Conservation (phyloP, 495 filamentous ascomycete species). For the Aeminium ludgeri region DNA sequence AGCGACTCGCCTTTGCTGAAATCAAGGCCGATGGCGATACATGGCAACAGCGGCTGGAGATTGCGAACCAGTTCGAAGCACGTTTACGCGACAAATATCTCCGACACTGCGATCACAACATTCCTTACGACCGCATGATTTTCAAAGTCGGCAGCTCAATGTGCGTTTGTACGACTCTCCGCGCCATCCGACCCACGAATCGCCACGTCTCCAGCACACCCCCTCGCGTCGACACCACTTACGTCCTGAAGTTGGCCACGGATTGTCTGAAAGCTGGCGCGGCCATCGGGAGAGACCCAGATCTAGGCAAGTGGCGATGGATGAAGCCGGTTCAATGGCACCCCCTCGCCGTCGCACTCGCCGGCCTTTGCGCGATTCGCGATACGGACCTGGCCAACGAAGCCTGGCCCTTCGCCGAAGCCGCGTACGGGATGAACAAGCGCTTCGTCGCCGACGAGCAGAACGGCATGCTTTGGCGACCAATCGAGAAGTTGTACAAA, state of each 20-base stretch:
- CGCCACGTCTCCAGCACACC: slow-evolving; percentile 6
- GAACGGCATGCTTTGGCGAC: slow-evolving; percentile 15
- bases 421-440: slow-evolving; percentile 4
- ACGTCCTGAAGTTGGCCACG: slow-evolving; percentile 8
- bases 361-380: slow-evolving; percentile 12
- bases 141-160: slow-evolving; percentile 2
- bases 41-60: slow-evolving; percentile 11
- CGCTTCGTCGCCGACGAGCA: slow-evolving; percentile 7
- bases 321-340: slow-evolving; percentile 16
- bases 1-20: slow-evolving; percentile 3
- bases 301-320: slow-evolving; percentile 7
- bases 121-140: slow-evolving; percentile 10
- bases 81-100: slow-evolving; percentile 5
- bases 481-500: slow-evolving; percentile 15
- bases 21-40: slow-evolving; percentile 2
- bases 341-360: slow-evolving; percentile 10
- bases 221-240: slow-evolving; percentile 12
- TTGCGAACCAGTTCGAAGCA: slow-evolving; percentile 2
- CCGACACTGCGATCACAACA: slow-evolving; percentile 5
- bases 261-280: slow-evolving; percentile 4
- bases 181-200: slow-evolving; percentile 11
- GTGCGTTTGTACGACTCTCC: slow-evolving; percentile 2
- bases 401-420: slow-evolving; percentile 10
- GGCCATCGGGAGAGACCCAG: slow-evolving; percentile 4
- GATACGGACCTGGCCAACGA: slow-evolving; percentile 8